Evolutionary conservation across 2,329 filamentous ascomycete genomes (phyloP), one percentile per base, ranked within the genome.

Genomic region (Curvularia verruculosa): DNA sequence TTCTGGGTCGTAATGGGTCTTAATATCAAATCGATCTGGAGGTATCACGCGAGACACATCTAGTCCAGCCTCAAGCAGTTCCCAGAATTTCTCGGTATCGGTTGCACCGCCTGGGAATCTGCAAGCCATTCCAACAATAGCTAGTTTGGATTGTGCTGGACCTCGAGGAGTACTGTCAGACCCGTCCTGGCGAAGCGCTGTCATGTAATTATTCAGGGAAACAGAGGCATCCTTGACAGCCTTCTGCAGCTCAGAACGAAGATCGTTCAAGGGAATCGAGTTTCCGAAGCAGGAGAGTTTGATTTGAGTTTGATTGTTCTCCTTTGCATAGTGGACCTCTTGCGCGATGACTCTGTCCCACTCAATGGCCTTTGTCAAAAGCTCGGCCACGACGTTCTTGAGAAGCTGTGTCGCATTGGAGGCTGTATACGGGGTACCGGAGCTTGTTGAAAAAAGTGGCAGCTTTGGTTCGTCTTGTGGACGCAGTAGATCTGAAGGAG

Each of bases 361-460:
- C 8, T 60, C 54, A 26, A 68, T 63, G 3, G 56, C 53, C 37
- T 63, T 48, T 23, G 60, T 60, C 10, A 68, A 29, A 31, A 61
- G 56, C 31, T 68, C 63, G 2, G 41, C 10, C 10, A 70, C 44
- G 2, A 70, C 56, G 18, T 40, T 34, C 51, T 63, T 39, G 37
- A 54, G 63, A 10, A 58, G 45, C 28, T 57, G 47, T 69, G 52
- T 10, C 55, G 61, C 45, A 66, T 65, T 21, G 40, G 71, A 31
- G 57, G 62, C 49, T 48, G n/a, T 31, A 18, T 64, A 61, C 8
- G 56, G 39, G 9, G 45, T 40, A 2, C 83, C 83, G 12, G 78
- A 80, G 13, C 79, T 78, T 59, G 81, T 82, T 4, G 83, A 85
- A 74, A 85, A 81, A 40, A 86, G 72, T 5, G 79, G 75, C 28